phyloP scores from a whole-genome alignment of 768 basidiomycete genomes.

The Suillus lakei region DNA sequence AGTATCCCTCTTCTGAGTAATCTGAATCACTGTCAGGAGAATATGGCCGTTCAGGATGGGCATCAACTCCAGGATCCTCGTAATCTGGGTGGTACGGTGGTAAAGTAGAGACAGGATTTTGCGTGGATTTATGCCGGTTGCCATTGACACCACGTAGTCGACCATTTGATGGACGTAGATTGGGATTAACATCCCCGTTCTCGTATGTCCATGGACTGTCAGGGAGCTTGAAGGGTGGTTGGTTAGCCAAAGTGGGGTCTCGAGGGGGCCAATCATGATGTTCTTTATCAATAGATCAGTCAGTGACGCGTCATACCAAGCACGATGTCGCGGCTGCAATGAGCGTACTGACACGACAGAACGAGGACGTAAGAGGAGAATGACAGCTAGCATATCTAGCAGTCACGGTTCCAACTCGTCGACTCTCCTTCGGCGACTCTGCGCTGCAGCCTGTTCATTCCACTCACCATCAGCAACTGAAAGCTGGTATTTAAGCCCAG shows the following conservation, averaged over 20 bases:
- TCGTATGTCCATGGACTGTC: slow-evolving; percentile 87
- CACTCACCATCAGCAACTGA: slow-evolving; percentile 78
- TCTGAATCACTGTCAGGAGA: slow-evolving; percentile 28
- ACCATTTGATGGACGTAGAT: slow-evolving; percentile 66
- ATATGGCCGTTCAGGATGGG: slow-evolving; percentile 23
- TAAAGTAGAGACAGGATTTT: slow-evolving; percentile 49
- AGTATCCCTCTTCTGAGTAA: slow-evolving; percentile 35
- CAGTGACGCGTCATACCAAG: slow-evolving; percentile 32
- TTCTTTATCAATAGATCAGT: slow-evolving; percentile 21
- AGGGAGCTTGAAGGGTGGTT: slow-evolving; percentile 52
- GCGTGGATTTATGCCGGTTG: slow-evolving; percentile 20
- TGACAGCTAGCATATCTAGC: slow-evolving; percentile 8
- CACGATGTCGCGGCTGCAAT: slow-evolving; percentile 14
- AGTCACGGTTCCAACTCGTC: slow-evolving; percentile 11
- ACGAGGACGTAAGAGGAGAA: slow-evolving; percentile 9
- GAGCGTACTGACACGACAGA: slow-evolving; percentile 7
- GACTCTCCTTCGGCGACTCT: slow-evolving; percentile 15
- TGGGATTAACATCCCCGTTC: slow-evolving; percentile 76
- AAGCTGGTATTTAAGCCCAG: slow-evolving; percentile 79
- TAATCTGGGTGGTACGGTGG: slow-evolving; percentile 85
- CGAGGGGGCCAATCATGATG: slow-evolving; percentile 73
- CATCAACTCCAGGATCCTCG: slow-evolving; percentile 39
- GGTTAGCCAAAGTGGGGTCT: slow-evolving; percentile 52
- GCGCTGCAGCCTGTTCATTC: slow-evolving; percentile 44
- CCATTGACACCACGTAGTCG: slow-evolving; percentile 35